Conservation (phyloP, 1,284 basidiomycete genomes). For the Bondarzewia mesenterica region DNA sequence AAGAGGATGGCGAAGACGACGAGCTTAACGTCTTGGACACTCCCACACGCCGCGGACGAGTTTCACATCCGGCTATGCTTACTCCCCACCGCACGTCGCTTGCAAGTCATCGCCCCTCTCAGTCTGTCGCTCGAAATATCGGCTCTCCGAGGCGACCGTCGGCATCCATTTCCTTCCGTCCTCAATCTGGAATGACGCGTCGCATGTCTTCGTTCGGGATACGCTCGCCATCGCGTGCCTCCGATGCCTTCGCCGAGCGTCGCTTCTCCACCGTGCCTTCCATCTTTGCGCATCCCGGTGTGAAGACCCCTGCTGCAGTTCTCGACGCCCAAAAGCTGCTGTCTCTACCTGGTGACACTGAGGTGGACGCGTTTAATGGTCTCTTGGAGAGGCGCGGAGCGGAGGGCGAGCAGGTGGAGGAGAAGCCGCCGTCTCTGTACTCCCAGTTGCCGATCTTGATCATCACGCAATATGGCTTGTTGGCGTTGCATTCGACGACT, state of each 20-base stretch:
- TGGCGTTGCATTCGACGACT: conserved; percentile 76
- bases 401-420: conserved; percentile 7
- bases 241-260: conserved; percentile 32
- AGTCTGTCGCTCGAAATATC: neutral
- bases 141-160: conserved; percentile 7
- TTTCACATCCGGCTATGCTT: neutral
- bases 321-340: conserved; percentile 57
- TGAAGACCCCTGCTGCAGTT: conserved; percentile 63
- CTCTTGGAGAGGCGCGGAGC: conserved; percentile 1
- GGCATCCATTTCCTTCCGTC: neutral
- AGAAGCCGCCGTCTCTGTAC: conserved; percentile 40
- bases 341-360: conserved; percentile 24
- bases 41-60: conserved; percentile 8
- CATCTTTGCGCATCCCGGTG: conserved; percentile 78
- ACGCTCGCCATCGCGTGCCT: conserved; percentile 7
- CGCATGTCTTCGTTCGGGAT: neutral
- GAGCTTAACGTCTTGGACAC: conserved; percentile 19
- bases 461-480: conserved; percentile 72
- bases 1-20: conserved; percentile 20
- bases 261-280: conserved; percentile 53
- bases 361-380: neutral
- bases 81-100: neutral
- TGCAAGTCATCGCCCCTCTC: neutral
- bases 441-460: conserved; percentile 63
- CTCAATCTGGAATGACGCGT: neutral